phyloP scores from a whole-genome alignment of 2,329 filamentous ascomycete species.

The Aspergillus phoenicis region DNA sequence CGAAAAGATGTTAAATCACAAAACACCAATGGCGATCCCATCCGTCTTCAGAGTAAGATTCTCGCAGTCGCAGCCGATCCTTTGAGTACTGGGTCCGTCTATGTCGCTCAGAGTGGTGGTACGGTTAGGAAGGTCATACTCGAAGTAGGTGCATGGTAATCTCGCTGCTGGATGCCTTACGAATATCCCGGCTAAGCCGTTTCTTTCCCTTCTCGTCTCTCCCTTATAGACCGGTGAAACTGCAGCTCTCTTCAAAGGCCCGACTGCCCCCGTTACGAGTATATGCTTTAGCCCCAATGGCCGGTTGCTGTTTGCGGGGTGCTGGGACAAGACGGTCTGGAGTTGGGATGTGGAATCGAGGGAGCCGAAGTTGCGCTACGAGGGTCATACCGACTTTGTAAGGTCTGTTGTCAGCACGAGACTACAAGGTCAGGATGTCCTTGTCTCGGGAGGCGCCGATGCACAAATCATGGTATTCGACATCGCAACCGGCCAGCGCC shows the following conservation, averaged over 20 bases:
- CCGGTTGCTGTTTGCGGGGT: constrained; percentile 75
- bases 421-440: constrained; percentile 61
- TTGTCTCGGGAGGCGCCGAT: constrained; percentile 77
- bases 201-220: constrained; percentile 12
- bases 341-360: constrained; percentile 71
- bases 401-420: constrained; percentile 71
- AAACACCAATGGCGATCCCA: constrained; percentile 82
- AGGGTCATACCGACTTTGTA: constrained; percentile 87
- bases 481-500: constrained; percentile 63
- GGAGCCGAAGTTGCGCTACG: constrained; percentile 60
- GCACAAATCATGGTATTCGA: constrained; percentile 86
- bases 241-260: constrained; percentile 65
- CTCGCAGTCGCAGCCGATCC: constrained; percentile 73
- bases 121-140: constrained; percentile 72
- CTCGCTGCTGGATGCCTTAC: constrained; percentile 12
- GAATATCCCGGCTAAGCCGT: constrained; percentile 16
- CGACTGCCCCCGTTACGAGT: constrained; percentile 77
- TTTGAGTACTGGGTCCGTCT: constrained; percentile 62
- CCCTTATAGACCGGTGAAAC: constrained; percentile 48
- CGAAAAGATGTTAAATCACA: constrained; percentile 72
- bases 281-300: constrained; percentile 64
- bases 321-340: constrained; percentile 93
- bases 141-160: constrained; percentile 63
- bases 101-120: constrained; percentile 86
- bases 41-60: constrained; percentile 82